Evolutionary conservation across 169 alveolate species (phyloP).

Genomic region (Perkinsus chesapeaki): DNA sequence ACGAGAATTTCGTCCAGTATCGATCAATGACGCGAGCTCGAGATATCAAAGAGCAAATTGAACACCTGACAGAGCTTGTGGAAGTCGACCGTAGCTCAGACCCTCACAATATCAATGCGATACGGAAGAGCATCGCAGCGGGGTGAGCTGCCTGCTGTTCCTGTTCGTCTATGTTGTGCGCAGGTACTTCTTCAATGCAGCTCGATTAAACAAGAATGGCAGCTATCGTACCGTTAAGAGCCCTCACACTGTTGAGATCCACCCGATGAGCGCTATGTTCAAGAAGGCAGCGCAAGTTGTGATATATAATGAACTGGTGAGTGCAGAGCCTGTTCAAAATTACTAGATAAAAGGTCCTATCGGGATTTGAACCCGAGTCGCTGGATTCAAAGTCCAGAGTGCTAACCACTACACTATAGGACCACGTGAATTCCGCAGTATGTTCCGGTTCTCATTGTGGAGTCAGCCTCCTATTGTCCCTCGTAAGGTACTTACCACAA

Average conservation of each 20-base stretch:
- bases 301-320: slow-evolving; percentile 84
- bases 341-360: background rate
- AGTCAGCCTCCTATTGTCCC: too few species aligned
- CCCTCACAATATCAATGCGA: background rate
- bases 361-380: background rate
- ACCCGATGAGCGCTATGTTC: slow-evolving; percentile 86
- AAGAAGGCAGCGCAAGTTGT: slow-evolving; percentile 59
- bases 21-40: slow-evolving; percentile 92
- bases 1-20: slow-evolving; percentile 90
- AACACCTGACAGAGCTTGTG: slow-evolving; percentile 71
- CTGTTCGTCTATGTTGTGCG: background rate
- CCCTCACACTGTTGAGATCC: slow-evolving; percentile 87
- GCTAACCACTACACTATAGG: background rate
- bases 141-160: background rate
- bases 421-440: background rate
- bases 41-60: slow-evolving; percentile 92
- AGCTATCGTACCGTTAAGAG: slow-evolving; percentile 85
- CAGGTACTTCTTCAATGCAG: slow-evolving; percentile 62
- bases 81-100: slow-evolving; percentile 50
- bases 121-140: background rate
- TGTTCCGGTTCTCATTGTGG: too few species aligned
- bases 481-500: slow-evolving; percentile 68
- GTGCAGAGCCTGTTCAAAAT: background rate
- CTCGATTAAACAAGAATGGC: slow-evolving; percentile 77
- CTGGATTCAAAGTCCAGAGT: background rate